These are phyloP conservation scores for Jasminum sambac DNA, from an alignment of 257 asterid genomes.

Conservation along the genomic window DNA sequence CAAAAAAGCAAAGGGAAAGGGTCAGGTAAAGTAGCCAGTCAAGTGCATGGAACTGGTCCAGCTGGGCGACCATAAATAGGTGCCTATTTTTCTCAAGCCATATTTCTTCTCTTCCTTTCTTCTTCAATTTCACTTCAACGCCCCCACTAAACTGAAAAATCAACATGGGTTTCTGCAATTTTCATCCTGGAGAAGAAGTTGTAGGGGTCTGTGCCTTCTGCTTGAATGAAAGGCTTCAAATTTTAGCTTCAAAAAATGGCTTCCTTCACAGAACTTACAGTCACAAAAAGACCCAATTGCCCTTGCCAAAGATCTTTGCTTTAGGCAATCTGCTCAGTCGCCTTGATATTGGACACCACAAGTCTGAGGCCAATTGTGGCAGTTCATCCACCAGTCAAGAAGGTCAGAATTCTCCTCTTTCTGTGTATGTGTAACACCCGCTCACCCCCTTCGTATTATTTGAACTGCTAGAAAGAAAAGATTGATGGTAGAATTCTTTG, in stretches of 20 bases:
- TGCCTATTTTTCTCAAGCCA: constrained; percentile 31
- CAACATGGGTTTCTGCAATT: constrained; percentile 41
- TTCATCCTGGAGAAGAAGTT: constrained; percentile 59
- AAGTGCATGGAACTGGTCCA: constrained; percentile 26
- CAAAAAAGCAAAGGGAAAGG: background rate
- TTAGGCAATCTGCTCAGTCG: constrained; percentile 33
- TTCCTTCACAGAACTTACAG: background rate
- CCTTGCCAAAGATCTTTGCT: constrained; percentile 39
- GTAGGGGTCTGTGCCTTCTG: constrained; percentile 80
- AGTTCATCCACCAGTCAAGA: constrained; percentile 33
- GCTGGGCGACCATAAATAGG: constrained; percentile 30
- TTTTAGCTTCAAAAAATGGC: constrained; percentile 44
- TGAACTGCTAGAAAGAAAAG: no score
- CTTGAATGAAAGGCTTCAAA: constrained; percentile 65
- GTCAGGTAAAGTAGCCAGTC: background rate
- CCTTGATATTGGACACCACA: constrained; percentile 31
- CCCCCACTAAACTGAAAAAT: background rate
- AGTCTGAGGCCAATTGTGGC: constrained; percentile 2
- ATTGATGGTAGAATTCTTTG: no score
- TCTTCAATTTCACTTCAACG: background rate
- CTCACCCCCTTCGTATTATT: no score
- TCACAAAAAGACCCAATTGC: background rate
- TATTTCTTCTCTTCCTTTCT: constrained; percentile 10
- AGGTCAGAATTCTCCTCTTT: constrained; percentile 26
- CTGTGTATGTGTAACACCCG: background rate